Percentiles rank a stretch among this genome's conserved stretches.
phyloP scores from a whole-genome alignment of 2,329 filamentous ascomycete genomes.

The Fusarium robinianum region DNA sequence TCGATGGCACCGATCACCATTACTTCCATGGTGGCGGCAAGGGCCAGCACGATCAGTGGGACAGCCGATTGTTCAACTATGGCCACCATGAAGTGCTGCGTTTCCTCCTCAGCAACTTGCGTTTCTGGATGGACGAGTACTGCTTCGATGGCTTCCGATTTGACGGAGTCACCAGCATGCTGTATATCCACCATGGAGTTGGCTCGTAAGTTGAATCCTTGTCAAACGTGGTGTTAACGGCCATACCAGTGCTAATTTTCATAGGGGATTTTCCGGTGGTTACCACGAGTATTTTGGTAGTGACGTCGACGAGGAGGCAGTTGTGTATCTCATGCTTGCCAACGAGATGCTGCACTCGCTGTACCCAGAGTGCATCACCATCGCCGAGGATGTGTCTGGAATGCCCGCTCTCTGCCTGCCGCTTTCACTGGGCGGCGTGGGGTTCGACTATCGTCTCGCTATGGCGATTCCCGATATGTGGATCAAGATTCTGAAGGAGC shows the following conservation, averaged over 20 bases:
- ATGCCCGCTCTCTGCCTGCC: constrained; percentile 97
- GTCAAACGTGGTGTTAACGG: neutral
- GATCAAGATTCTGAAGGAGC: constrained; percentile 98
- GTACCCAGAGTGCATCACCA: constrained; percentile 85
- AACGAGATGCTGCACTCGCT: constrained; percentile 94
- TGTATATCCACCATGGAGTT: constrained; percentile 94
- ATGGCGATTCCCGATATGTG: constrained; percentile 99
- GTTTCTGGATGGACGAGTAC: constrained; percentile 99
- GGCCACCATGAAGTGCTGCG: constrained; percentile 90
- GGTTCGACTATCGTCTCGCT: constrained; percentile 94
- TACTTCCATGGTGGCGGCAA: constrained; percentile 91
- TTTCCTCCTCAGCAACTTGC: constrained; percentile 93
- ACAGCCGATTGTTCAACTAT: constrained; percentile 97
- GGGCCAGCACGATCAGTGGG: constrained; percentile 91
- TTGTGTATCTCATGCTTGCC: constrained; percentile 93
- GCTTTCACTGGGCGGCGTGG: constrained; percentile 83
- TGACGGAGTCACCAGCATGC: constrained; percentile 97
- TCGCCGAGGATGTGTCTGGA: constrained; percentile 96
- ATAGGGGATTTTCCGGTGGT: constrained; percentile 89
- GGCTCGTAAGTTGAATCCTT: constrained; percentile 71
- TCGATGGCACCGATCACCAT: constrained; percentile 91
- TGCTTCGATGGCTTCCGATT: constrained; percentile 96
- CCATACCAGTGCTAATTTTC: constrained; percentile 9
- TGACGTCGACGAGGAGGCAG: constrained; percentile 87
- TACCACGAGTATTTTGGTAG: constrained; percentile 98